Evolutionary conservation across 345 rosid species (phyloP).

Genomic region (Acer saccharum): DNA sequence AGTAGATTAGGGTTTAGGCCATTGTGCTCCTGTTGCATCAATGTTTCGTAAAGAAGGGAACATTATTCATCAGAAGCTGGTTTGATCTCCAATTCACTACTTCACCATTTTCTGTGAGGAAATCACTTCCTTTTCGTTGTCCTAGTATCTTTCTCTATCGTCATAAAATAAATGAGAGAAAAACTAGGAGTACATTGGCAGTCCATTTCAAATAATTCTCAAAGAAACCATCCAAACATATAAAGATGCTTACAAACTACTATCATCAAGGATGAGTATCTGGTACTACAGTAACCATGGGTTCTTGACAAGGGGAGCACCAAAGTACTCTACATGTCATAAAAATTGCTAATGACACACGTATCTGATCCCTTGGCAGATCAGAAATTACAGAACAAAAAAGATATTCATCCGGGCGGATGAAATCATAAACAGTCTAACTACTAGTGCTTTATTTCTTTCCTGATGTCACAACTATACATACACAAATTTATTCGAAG

Average conservation of each 20-base stretch:
- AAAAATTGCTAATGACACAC: background rate
- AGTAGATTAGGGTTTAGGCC: too few species aligned
- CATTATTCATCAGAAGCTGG: background rate
- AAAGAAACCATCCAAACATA: too few species aligned
- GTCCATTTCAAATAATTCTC: too few species aligned
- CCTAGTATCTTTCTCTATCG: background rate
- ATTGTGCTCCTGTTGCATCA: background rate
- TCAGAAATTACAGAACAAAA: background rate
- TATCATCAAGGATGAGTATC: background rate
- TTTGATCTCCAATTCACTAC: background rate
- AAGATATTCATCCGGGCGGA: background rate
- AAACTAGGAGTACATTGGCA: too few species aligned
- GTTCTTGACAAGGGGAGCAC: background rate
- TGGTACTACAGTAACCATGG: background rate
- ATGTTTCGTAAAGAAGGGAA: background rate
- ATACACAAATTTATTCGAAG: background rate
- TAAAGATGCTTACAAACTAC: background rate
- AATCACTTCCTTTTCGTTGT: background rate
- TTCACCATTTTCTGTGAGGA: background rate
- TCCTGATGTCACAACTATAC: background rate
- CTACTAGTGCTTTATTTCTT: background rate
- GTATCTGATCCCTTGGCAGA: background rate
- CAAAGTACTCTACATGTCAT: background rate
- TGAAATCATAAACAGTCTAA: background rate
- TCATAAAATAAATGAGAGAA: background rate